Evolutionary conservation across 805 yeast genomes (phyloP).

Genomic region (Komagataella ulmi): DNA sequence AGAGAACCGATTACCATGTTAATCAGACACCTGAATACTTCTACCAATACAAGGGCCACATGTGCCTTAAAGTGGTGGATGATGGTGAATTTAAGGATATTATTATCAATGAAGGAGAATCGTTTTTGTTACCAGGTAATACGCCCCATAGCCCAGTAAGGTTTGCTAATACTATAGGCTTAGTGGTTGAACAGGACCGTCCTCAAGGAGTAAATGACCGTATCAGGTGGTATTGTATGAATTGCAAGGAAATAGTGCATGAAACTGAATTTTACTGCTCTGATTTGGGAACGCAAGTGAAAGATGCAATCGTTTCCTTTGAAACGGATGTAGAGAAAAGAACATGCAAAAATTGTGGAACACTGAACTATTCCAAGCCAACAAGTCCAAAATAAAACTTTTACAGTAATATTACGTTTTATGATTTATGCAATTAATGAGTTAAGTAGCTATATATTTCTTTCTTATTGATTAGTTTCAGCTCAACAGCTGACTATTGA

Average conservation of each 20-base stretch:
- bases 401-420: constrained; percentile 7
- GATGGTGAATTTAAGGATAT: constrained; percentile 67
- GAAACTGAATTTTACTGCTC: constrained; percentile 61
- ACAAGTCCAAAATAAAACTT: neutral
- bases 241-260: constrained; percentile 51
- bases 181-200: constrained; percentile 87
- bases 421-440: constrained; percentile 1
- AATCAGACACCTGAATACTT: constrained; percentile 94
- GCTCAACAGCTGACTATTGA: neutral
- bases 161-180: constrained; percentile 73
- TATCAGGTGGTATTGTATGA: constrained; percentile 78
- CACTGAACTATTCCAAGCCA: constrained; percentile 56
- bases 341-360: constrained; percentile 67
- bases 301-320: constrained; percentile 62
- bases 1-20: constrained; percentile 83
- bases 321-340: constrained; percentile 49
- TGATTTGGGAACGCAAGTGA: constrained; percentile 86
- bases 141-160: constrained; percentile 87
- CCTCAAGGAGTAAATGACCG: constrained; percentile 60
- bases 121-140: constrained; percentile 76
- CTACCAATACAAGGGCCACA: constrained; percentile 73
- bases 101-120: constrained; percentile 70
- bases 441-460: neutral
- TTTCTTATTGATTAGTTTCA: neutral
- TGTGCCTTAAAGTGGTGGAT: constrained; percentile 76